A percentile compares a stretch with the other conserved stretches of the same genome.
Conservation (phyloP, 2,329 filamentous ascomycete genomes). For the Orbilia blumenaviensis region DNA sequence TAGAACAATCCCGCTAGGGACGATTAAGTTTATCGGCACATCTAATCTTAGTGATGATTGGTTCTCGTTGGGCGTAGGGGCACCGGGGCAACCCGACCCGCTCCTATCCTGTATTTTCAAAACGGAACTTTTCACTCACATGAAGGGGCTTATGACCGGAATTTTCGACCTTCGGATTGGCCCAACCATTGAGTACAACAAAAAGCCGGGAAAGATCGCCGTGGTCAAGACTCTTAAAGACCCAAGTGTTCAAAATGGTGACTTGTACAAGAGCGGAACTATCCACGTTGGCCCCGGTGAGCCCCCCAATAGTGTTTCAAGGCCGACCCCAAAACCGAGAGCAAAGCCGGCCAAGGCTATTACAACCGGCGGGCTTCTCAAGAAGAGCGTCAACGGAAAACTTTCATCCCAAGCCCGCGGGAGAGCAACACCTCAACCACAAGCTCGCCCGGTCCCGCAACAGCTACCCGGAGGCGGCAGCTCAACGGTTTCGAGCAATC, state of each 20-base stretch:
- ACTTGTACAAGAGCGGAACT: conserved; percentile 92
- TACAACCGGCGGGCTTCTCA: conserved; percentile 90
- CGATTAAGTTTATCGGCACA: conserved; percentile 85
- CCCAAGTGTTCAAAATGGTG: conserved; percentile 73
- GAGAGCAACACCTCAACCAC: conserved; percentile 64
- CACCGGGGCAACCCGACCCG: conserved; percentile 90
- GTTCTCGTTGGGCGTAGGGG: conserved; percentile 92
- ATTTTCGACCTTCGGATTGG: conserved; percentile 82
- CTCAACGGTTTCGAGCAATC: conserved; percentile 60
- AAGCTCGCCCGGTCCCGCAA: conserved; percentile 48
- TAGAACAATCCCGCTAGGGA: conserved; percentile 80
- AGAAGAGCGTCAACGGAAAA: conserved; percentile 81
- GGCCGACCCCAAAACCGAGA: conserved; percentile 85
- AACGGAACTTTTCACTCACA: conserved; percentile 94
- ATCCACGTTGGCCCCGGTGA: conserved; percentile 89
- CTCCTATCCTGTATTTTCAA: conserved; percentile 93
- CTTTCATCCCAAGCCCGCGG: conserved; percentile 71
- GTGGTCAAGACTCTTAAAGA: conserved; percentile 91
- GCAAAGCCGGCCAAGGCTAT: conserved; percentile 88
- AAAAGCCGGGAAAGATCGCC: conserved; percentile 94
- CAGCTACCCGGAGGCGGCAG: conserved; percentile 50
- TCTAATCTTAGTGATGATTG: conserved; percentile 91
- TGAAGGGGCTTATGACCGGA: conserved; percentile 78
- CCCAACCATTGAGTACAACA: conserved; percentile 92
- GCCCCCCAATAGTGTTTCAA: conserved; percentile 80